Base-by-base conservation (phyloP, 73 alveolate species). In the Paramecium pentaurelia region DNA sequence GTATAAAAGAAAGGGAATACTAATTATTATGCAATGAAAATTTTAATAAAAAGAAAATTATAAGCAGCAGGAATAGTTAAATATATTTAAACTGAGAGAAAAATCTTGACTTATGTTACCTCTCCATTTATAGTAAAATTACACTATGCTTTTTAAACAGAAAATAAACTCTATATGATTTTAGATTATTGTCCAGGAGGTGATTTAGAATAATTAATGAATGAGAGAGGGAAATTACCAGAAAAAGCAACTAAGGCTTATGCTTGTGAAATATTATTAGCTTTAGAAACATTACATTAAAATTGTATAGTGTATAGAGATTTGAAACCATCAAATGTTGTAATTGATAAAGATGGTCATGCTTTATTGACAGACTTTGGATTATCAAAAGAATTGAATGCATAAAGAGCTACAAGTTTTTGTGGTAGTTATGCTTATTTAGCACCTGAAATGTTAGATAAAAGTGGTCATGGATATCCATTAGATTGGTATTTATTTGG, bases 341-440 rank as follows among this genome's bases (percentile, higher is more conserved):
- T 98, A 6, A 90, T 98, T 27, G 99, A 96, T 92, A 86, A 85
- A 51, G 99, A 98, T 77, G 99, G 99, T 0, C 99, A 98, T 93
- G 99, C 98, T n/a, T 92, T 92, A 92, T 95, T 98, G 37, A 98
- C 99, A 12, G 99, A 98, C 90, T 98, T 98, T 92, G 99, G 99
- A 16, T 97, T 98, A 28, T 95, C 99, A 6, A 94, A 98, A 80
- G 99, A 98, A 94, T 99, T 99, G 16, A 96, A 97, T 14, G 93
- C 93, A 54, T 97, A 95, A 77, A 93, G 86, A 58, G 94, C 99
- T 34, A 93, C 86, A 60, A 93, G 98, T 71, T 98, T 97, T 92
- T 98, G 99, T 96, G 99, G 99, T 6, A 92, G 97, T 42, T 88
- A 93, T 73, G 99, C 99, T 10, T 97, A 97, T 86, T 92, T 97